Base-by-base conservation (phyloP, 331 rosid genomes). In the Quercus tomentella region DNA sequence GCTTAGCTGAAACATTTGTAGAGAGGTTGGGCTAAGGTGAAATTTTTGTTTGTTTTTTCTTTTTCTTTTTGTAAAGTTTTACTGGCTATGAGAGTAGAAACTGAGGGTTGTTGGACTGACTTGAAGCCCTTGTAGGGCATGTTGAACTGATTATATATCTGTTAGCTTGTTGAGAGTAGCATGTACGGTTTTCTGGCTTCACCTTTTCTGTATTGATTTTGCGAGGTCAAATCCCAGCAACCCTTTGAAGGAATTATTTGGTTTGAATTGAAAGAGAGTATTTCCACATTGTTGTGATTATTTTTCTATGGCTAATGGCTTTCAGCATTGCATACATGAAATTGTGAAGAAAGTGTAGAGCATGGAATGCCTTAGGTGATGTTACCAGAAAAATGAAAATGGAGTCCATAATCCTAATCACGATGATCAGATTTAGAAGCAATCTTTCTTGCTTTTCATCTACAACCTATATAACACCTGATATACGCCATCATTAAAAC, bases 21-120 rank as follows among this genome's bases (percentile, higher is more conserved):
- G 97, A 93, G 86, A 95, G 91, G 89, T 78, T 82, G 79, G 97
- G 91, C 80, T 89, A 88, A 88, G 35, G 18, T 26, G 69, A 69
- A 70, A 49, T 25, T 20, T 26, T 70, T 49, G 7, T 41, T 26
- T 5, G 20, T 41, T 56, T 56, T 12, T 72, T 55, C 25, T 68
- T 25, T 4, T 18, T 10, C 35, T 30, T 65, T 12, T n/a, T 74
- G 75, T 76, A 22, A 61, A 66, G 72, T 8, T 7, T 33, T 30
- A 9, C 10, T 9, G 51, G 72, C 51, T 61, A 0, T 15, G 63
- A 37, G 21, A 31, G 21, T 33, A 28, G 14, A 75, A 5, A 37
- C 8, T 7, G 14, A n/a, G 7, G 52, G 52, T 45, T 45, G 52
- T 11, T 45, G 52, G 52, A 16, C 14, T 45, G 52, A 45, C 52